Evolutionary conservation across 2,329 filamentous ascomycete species (phyloP), one percentile per base, ranked within the genome.

Genomic region (Paracamarosporium sp.): DNA sequence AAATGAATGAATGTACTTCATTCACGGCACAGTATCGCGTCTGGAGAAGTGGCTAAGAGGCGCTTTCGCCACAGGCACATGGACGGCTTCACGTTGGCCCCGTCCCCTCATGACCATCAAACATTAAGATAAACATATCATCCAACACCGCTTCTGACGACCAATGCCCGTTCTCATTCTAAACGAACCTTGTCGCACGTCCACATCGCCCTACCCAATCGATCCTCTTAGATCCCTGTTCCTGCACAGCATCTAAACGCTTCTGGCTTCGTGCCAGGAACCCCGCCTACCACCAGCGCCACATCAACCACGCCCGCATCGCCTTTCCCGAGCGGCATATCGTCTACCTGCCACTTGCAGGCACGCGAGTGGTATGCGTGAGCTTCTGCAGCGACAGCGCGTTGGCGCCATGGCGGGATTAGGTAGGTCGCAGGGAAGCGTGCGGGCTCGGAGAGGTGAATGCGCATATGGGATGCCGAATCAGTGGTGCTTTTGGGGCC

Each of bases 331-430:
- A 31, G 33, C 36, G 22, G 12, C 46, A 17, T 31, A 22, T 5
- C n/a, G 12, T 12, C 47, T 27, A 41, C 48, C 36, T 51, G 48
- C 25, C 35, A 22, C 31, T 24, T 36, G 4, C 36, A 24, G 28
- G 36, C 36, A 51, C 36, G 48, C 48, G 48, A 51, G 12, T 51
- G 48, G 48, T 40, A 41, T 40, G 48, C 48, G 48, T 51, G 48
- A 41, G 48, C 27, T 24, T 5, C 33, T 41, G 48, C 48, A 51
- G 48, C 46, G 24, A 38, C 22, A 12, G 33, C 46, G 15, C 28
- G 27, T 33, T 51, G 48, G 48, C 48, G 48, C 48, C 48, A 43
- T 20, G 15, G 27, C 48, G 36, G 48, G 25, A 33, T 31, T 15
- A 9, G 48, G 48, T 30, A 51, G 48, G 48, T 51, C 36, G 36